Conservation (phyloP, 345 rosid genomes). For the Noccaea bulbosa region DNA sequence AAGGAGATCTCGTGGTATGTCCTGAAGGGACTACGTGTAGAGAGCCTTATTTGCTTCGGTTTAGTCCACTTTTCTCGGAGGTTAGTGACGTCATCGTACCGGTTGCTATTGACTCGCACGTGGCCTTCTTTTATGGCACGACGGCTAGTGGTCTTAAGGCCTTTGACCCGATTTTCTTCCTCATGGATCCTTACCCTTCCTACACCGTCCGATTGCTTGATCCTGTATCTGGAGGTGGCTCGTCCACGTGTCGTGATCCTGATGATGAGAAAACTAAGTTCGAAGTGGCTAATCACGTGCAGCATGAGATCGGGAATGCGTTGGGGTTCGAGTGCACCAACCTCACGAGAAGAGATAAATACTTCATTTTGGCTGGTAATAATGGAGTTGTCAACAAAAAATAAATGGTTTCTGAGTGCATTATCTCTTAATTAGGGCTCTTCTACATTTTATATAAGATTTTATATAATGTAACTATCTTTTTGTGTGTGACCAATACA, state of each 20-base stretch:
- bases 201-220: constrained; percentile 43
- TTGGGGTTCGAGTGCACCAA: constrained; percentile 58
- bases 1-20: constrained; percentile 56
- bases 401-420: background rate
- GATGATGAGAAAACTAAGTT: constrained; percentile 35
- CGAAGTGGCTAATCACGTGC: constrained; percentile 60
- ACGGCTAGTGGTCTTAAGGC: constrained; percentile 63
- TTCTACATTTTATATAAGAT: background rate
- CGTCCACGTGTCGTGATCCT: constrained; percentile 34
- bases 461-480: constrained; percentile 15
- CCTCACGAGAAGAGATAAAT: constrained; percentile 64
- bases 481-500: constrained; percentile 15
- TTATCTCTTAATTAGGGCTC: background rate
- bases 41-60: constrained; percentile 64
- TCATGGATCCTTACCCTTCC: constrained; percentile 48
- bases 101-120: constrained; percentile 53
- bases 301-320: constrained; percentile 51
- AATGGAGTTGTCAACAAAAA: constrained; percentile 43
- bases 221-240: constrained; percentile 33
- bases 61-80: constrained; percentile 67
- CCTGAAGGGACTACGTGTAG: constrained; percentile 75
- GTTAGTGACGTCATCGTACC: constrained; percentile 55
- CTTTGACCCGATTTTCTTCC: constrained; percentile 52
- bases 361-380: constrained; percentile 59
- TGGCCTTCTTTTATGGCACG: constrained; percentile 57